phyloP scores from a whole-genome alignment of 2,329 filamentous ascomycete species.

The Alternaria alternata region DNA sequence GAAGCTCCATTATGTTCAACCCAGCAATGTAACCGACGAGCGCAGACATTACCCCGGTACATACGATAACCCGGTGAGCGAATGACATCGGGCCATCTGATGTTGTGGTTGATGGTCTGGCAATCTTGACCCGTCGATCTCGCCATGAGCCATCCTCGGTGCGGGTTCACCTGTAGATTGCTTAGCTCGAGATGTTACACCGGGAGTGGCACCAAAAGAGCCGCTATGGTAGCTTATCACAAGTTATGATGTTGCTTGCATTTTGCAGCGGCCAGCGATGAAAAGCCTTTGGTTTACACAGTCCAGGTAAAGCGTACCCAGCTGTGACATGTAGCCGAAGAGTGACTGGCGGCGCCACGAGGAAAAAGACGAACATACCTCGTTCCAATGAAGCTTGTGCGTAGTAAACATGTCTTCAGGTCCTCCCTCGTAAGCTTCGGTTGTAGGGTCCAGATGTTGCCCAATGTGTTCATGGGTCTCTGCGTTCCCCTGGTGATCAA shows the following conservation, averaged over 20 bases:
- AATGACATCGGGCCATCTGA: constrained; percentile 28
- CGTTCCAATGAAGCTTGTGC: constrained; percentile 33
- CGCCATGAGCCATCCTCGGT: constrained; percentile 27
- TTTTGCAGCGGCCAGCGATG: background rate
- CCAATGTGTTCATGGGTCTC: background rate
- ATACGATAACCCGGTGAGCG: constrained; percentile 21
- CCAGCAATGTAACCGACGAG: constrained; percentile 10
- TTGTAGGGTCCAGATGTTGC: constrained; percentile 18
- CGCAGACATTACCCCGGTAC: constrained; percentile 24
- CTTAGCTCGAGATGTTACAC: constrained; percentile 12
- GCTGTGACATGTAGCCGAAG: background rate
- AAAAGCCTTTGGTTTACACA: too few species aligned
- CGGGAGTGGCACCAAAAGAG: too few species aligned
- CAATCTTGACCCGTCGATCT: constrained; percentile 6
- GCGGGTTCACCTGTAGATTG: constrained; percentile 17
- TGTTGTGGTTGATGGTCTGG: constrained; percentile 24
- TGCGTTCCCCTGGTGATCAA: background rate
- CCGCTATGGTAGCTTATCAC: too few species aligned
- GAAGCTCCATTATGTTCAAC: constrained; percentile 10
- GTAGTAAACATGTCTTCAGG: constrained; percentile 29
- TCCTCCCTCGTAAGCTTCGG: constrained; percentile 30
- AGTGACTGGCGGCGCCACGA: too few species aligned
- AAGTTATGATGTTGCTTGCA: background rate
- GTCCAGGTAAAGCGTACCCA: background rate
- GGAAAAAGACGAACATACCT: constrained; percentile 29